These are phyloP conservation scores for Rehmannia glutinosa DNA, from an alignment of 257 asterid genomes.

Conservation along the genomic window DNA sequence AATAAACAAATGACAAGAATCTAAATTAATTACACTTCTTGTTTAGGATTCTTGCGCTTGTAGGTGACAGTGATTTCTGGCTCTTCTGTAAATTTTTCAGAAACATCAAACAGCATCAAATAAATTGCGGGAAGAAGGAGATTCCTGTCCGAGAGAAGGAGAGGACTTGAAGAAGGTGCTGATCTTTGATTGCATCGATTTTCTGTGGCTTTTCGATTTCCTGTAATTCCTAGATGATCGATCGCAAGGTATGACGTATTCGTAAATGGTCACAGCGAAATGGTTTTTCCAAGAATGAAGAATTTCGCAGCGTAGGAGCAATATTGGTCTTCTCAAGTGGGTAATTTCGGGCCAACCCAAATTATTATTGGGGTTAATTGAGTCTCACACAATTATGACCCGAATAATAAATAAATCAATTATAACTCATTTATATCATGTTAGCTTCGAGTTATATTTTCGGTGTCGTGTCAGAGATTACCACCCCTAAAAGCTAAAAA, in stretches of 20 bases:
- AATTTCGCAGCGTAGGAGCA: too few species aligned
- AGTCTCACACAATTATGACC: too few species aligned
- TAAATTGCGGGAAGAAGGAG: conserved; percentile 12
- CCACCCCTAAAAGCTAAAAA: too few species aligned
- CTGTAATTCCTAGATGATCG: not conserved
- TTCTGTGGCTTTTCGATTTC: not conserved
- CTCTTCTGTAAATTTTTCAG: conserved; percentile 6
- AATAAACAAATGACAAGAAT: not conserved
- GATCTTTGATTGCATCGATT: conserved; percentile 52
- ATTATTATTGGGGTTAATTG: too few species aligned
- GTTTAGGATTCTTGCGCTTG: conserved; percentile 22
- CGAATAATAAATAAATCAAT: too few species aligned
- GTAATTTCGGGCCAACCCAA: too few species aligned
- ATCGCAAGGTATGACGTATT: not conserved
- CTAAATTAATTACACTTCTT: conserved; percentile 23
- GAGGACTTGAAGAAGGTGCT: conserved; percentile 52
- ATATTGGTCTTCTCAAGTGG: too few species aligned
- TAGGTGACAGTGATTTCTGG: conserved; percentile 40
- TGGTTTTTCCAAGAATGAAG: too few species aligned
- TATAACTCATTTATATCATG: too few species aligned
- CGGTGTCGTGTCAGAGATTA: too few species aligned
- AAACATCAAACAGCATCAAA: not conserved
- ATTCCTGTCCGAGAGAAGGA: conserved; percentile 19
- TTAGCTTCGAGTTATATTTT: too few species aligned
- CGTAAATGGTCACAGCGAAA: not conserved